These are phyloP conservation scores for Primulina huaijiensis DNA, from an alignment of 257 asterid genomes.

Conservation along the genomic window DNA sequence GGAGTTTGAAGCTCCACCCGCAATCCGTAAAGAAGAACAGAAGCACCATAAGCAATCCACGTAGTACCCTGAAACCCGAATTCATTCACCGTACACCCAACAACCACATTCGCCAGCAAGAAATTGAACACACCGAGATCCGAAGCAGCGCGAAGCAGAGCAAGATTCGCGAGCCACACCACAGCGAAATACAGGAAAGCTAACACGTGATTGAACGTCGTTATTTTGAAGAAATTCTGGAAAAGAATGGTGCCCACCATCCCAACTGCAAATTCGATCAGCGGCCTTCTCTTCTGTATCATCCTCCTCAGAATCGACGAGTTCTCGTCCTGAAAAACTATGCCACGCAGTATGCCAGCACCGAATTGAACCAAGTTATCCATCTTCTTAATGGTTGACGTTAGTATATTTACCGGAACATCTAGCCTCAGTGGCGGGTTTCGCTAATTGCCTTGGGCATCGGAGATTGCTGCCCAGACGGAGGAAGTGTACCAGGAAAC, in stretches of 20 bases:
- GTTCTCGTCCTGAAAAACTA: background rate
- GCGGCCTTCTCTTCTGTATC: background rate
- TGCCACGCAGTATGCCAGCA: background rate
- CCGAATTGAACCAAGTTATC: background rate
- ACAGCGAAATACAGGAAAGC: constrained; percentile 16
- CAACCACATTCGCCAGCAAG: constrained; percentile 17
- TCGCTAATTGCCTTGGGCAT: background rate
- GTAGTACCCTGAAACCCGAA: constrained; percentile 23
- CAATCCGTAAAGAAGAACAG: constrained; percentile 12
- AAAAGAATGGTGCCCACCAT: constrained; percentile 10
- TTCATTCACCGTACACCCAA: constrained; percentile 22
- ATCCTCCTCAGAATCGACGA: background rate
- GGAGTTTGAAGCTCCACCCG: background rate
- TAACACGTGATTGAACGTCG: background rate
- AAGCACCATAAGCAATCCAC: constrained; percentile 15
- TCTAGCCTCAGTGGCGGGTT: background rate
- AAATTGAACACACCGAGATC: constrained; percentile 28
- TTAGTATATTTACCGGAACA: background rate
- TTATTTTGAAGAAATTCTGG: constrained; percentile 18
- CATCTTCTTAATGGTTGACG: background rate
- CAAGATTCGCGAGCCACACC: constrained; percentile 26
- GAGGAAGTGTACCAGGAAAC: background rate
- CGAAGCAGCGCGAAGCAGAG: constrained; percentile 21
- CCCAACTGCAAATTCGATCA: constrained; percentile 16
- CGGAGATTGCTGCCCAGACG: background rate